Evolutionary conservation across 495 filamentous ascomycete genomes (phyloP), one percentile per base, ranked within the genome.

Genomic region (Talaromyces borbonicus): DNA sequence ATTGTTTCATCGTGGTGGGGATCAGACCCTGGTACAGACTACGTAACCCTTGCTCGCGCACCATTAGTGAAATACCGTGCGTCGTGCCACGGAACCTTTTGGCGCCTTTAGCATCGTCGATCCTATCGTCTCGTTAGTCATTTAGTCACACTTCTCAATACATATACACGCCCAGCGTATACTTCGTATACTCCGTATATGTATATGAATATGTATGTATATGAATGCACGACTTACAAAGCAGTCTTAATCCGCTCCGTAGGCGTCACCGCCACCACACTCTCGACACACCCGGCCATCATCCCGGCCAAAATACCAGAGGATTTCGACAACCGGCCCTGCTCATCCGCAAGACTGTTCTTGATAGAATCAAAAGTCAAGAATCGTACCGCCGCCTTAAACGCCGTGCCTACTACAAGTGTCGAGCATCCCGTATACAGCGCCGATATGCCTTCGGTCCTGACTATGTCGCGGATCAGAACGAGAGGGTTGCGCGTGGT

Each of bases 311-410:
- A 53, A 30, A 85, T 68, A 19, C 78, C 81, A 4, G 73, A 63
- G 2, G 62, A 49, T 1, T 78, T 68, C 0, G 74, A 70, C n/a
- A 82, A 53, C 14, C 65, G 67, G 1, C 77, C 78, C 1, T 72
- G 73, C 8, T 72, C 69, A 57, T 83, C 76, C 19, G 67, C 63
- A 50, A 84, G 78, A 11, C 68, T 50, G 43, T 77, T 67, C 47
- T 79, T 79, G 62, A 85, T 78, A 3, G 68, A 68, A 50, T 84
- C 81, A 57, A 82, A 85, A 18, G 69, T 71, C 15, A 84, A 56
- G 55, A 84, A 84, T 18, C 80, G 73, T 8, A 83, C 71, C 1
- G 72, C 80, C 54, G 82, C 79, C 64, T 85, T 85, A 29, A 62
- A 77, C n/a, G 81, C 67, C 8, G 66, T 78, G 18, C 76, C 76